Evolutionary conservation across 2,329 filamentous ascomycete species (phyloP).

Genomic region (Fusarium proliferatum): DNA sequence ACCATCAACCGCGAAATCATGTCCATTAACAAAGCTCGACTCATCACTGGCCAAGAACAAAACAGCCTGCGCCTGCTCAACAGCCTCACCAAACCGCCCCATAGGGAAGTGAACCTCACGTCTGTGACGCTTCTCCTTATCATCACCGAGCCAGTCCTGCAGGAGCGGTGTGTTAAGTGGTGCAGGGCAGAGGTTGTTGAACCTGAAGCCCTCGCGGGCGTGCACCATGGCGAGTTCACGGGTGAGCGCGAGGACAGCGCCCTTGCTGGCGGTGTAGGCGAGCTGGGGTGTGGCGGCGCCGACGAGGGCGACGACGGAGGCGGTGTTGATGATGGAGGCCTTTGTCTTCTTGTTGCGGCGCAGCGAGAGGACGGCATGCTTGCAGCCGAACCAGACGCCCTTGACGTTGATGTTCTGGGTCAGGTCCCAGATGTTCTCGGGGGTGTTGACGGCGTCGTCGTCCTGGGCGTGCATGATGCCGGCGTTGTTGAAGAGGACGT

Average conservation of each 20-base stretch:
- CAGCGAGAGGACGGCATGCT: conserved; percentile 87
- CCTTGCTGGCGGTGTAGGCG: conserved; percentile 94
- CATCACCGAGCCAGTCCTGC: conserved; percentile 93
- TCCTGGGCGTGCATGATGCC: conserved; percentile 94
- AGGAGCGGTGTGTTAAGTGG: conserved; percentile 92
- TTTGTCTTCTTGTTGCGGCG: conserved; percentile 82
- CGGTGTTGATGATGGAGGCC: conserved; percentile 91
- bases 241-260: conserved; percentile 89
- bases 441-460: conserved; percentile 82
- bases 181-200: conserved; percentile 91
- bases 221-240: conserved; percentile 93
- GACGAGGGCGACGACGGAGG: conserved; percentile 87
- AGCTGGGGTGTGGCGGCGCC: conserved; percentile 89
- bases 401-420: conserved; percentile 97
- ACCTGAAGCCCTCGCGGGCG: conserved; percentile 86
- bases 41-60: conserved; percentile 89
- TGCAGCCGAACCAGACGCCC: conserved; percentile 96
- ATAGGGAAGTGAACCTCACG: conserved; percentile 91
- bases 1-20: conserved; percentile 94
- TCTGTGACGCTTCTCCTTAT: conserved; percentile 80
- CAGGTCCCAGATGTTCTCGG: conserved; percentile 92
- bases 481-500: conserved; percentile 97
- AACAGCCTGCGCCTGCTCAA: conserved; percentile 92
- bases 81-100: conserved; percentile 90
- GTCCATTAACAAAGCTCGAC: conserved; percentile 88